Percentiles rank a stretch among this genome's conserved stretches.
Conservation (phyloP, 306 rosid genomes). For the Sechiopsis laciniata region DNA sequence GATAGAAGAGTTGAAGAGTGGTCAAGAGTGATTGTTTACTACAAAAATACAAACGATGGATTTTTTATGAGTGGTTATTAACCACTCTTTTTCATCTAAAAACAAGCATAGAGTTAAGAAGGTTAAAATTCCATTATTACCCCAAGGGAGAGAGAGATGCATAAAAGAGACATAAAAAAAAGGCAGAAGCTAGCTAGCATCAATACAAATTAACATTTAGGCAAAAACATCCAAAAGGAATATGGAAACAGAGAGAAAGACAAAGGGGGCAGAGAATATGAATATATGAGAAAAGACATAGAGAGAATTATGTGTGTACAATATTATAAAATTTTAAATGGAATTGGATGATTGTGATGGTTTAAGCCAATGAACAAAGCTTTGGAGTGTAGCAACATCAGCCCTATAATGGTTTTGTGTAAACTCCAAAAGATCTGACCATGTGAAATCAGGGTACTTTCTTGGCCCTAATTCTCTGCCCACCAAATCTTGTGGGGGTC, state of each 20-base stretch:
- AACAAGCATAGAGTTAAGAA: background rate
- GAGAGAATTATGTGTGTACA: no score
- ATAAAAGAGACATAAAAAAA: background rate
- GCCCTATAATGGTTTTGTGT: conserved; percentile 47
- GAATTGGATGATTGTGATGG: background rate
- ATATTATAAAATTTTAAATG: background rate
- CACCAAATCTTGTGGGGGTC: conserved; percentile 39
- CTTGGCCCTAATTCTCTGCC: conserved; percentile 33
- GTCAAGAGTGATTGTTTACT: no score
- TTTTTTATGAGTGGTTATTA: no score
- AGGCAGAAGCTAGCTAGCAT: background rate
- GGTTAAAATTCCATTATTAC: background rate
- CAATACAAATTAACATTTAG: background rate
- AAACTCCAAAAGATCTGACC: conserved; percentile 47
- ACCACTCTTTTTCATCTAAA: no score
- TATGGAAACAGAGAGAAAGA: conserved; percentile 9
- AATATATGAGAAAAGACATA: background rate
- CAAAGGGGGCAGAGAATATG: background rate
- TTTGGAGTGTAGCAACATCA: conserved; percentile 47
- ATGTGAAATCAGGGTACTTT: conserved; percentile 57
- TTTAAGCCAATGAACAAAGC: conserved; percentile 38
- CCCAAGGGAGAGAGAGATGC: background rate
- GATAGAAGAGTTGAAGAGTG: no score
- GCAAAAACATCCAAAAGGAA: background rate
- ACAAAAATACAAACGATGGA: no score